Base-by-base conservation (phyloP, 306 rosid genomes). In the Ceratonia siliqua region DNA sequence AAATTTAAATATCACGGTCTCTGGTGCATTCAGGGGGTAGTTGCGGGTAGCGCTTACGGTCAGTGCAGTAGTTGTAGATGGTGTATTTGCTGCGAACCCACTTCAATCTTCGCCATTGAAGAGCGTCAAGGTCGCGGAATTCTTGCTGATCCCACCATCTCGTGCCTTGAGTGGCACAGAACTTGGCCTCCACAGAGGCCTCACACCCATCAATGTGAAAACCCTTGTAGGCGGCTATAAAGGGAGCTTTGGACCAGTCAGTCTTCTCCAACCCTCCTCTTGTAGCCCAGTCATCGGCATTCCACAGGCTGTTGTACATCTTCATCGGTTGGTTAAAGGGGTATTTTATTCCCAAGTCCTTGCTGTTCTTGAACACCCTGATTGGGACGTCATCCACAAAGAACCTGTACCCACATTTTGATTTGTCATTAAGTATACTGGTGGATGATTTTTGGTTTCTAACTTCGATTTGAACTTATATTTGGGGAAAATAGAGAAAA, bases 321-420 rank as follows among this genome's bases (percentile, higher is more conserved):
- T 93, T 91, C 98, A 93, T 93, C 2, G 98, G 98, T 28, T 93
- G 98, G 83, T 89, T 85, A 63, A 93, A 93, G 43, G 98, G 98
- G 85, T 61, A 93, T 73, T 81, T 93, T 76, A 91, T 81, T 24
- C 96, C 93, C 69, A 91, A 13, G 18, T 89, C 85, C 11, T 91
- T 86, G 81, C 82, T 15, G 86, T 93, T 93, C 81, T 91, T 93
- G 91, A 93, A 93, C 64, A 86, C 96, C 65, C 98, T 82, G 30
- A 93, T 87, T 3, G 98, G 96, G 5, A 85, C 68, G 53, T 91
- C 88, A 75, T 93, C 98, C 35, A 93, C 98, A 9, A 69, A 79
- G 89, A 93, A 91, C 55, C 98, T 93, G 90, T 13, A 54, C 17
- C 28, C 30, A 17, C 9, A 38, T 63, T 75, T 63, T 48, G 8